phyloP scores from a whole-genome alignment of 441 rosid species.

The Eruca vesicaria region DNA sequence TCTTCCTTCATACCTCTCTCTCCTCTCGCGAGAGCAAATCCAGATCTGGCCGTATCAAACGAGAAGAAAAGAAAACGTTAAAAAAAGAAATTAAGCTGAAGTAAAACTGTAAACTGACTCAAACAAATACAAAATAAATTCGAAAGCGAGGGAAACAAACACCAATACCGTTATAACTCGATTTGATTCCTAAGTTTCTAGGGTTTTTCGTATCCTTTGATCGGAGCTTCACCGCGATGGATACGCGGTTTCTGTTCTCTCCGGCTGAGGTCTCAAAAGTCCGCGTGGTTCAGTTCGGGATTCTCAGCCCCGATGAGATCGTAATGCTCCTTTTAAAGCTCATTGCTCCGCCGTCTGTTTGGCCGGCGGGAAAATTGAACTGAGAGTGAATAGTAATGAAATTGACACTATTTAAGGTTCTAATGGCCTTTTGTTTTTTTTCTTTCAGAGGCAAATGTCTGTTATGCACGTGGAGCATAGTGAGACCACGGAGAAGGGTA shows the following conservation, averaged over 20 bases:
- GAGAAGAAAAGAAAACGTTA: background rate
- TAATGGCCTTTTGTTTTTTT: background rate
- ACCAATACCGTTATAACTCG: background rate
- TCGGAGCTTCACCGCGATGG: constrained; percentile 58
- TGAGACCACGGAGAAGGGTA: constrained; percentile 95
- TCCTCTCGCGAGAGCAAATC: constrained; percentile 6
- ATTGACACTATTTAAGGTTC: background rate
- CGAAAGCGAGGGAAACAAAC: constrained; percentile 31
- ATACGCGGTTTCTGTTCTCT: constrained; percentile 77
- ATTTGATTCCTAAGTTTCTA: constrained; percentile 7
- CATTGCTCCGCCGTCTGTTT: constrained; percentile 24
- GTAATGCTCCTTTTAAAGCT: constrained; percentile 27
- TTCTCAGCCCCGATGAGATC: constrained; percentile 46
- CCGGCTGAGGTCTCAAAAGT: constrained; percentile 99
- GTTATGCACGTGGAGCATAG: constrained; percentile 89
- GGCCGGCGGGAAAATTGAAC: background rate
- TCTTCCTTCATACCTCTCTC: constrained; percentile 14
- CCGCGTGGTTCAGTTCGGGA: constrained; percentile 55
- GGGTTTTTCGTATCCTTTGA: constrained; percentile 29
- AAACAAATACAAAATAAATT: background rate
- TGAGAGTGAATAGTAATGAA: background rate
- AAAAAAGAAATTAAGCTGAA: background rate
- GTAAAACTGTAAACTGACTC: constrained; percentile 27
- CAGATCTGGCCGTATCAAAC: constrained; percentile 24
- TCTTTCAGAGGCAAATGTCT: constrained; percentile 93